Percentiles rank a stretch among this genome's conserved stretches.
phyloP scores from a whole-genome alignment of 164 flowering plant genomes.

The Nymphaea thermarum region DNA sequence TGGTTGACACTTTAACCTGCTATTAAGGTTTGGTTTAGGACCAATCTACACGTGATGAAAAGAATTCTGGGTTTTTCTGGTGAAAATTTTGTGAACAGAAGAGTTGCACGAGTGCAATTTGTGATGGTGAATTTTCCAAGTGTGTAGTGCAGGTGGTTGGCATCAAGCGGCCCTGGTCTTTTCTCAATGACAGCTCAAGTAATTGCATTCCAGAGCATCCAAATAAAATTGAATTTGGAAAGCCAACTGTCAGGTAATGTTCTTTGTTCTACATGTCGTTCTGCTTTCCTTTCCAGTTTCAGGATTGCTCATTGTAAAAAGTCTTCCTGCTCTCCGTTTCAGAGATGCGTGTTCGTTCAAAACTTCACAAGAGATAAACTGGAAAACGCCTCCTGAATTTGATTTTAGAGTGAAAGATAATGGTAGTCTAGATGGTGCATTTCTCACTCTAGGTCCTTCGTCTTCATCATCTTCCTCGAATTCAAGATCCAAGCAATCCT shows the following conservation, averaged over 20 bases:
- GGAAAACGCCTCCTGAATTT: neutral
- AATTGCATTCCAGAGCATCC: neutral
- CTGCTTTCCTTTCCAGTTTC: neutral
- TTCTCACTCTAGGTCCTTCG: conserved; percentile 1
- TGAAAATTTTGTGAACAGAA: neutral
- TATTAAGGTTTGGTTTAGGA: no score
- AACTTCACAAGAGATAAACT: neutral
- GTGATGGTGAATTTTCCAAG: conserved; percentile 20
- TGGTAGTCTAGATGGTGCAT: conserved; percentile 1
- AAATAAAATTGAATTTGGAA: neutral
- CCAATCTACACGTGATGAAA: neutral
- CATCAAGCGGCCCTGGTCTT: conserved; percentile 57
- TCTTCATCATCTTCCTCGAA: neutral
- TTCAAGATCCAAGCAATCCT: neutral
- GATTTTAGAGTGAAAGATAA: neutral
- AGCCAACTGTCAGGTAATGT: neutral
- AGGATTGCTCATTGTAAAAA: neutral
- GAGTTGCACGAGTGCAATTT: neutral
- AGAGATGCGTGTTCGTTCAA: neutral
- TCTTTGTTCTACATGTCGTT: neutral
- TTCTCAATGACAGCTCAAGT: conserved; percentile 10
- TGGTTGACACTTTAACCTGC: no score
- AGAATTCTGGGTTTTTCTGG: neutral
- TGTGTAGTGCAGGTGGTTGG: conserved; percentile 46
- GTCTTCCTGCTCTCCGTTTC: neutral